phyloP scores from a whole-genome alignment of 306 rosid species.

The Vigna hirtella region DNA sequence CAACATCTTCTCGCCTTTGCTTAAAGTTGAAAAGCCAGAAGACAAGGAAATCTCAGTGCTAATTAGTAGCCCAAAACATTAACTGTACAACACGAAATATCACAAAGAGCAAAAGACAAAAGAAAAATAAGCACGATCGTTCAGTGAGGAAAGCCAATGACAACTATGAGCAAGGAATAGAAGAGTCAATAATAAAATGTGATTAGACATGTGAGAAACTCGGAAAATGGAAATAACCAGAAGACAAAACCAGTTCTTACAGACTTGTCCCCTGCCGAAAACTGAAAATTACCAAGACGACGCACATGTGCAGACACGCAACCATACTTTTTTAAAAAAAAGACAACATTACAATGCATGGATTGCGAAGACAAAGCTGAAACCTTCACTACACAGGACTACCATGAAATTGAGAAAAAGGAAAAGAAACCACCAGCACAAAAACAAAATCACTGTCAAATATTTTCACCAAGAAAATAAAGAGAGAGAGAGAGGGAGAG shows the following conservation, averaged over 20 bases:
- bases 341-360: constrained; percentile 37
- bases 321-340: constrained; percentile 37
- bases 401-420: constrained; percentile 6
- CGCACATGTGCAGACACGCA: constrained; percentile 61
- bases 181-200: constrained; percentile 28
- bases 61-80: constrained; percentile 37
- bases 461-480: background rate
- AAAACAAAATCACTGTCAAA: constrained; percentile 27
- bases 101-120: constrained; percentile 51
- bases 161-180: constrained; percentile 46
- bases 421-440: constrained; percentile 17
- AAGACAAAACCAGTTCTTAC: constrained; percentile 57
- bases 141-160: constrained; percentile 56
- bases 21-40: constrained; percentile 39
- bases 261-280: constrained; percentile 56
- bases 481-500: background rate
- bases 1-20: constrained; percentile 23
- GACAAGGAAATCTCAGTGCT: constrained; percentile 44
- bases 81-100: constrained; percentile 48
- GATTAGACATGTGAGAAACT: constrained; percentile 45
- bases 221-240: constrained; percentile 61
- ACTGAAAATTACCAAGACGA: constrained; percentile 52
- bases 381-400: constrained; percentile 29
- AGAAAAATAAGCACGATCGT: constrained; percentile 42
- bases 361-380: constrained; percentile 49